These are phyloP conservation scores for Solanum arcanum DNA, from an alignment of 257 asterid genomes.

Conservation along the genomic window DNA sequence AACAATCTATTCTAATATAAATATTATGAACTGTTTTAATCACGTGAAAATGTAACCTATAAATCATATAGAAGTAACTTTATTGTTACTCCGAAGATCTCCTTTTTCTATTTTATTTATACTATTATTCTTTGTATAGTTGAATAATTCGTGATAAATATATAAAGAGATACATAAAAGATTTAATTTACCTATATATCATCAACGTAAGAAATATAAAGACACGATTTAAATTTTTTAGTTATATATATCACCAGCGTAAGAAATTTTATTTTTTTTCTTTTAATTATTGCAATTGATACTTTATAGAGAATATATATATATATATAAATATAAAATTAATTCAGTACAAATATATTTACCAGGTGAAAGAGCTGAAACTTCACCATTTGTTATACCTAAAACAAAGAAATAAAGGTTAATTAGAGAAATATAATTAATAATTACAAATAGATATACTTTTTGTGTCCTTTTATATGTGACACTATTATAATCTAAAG, in stretches of 20 bases:
- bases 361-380: background rate
- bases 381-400: background rate
- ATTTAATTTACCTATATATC: background rate
- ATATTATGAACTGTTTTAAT: background rate
- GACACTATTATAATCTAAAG: background rate
- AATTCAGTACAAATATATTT: background rate
- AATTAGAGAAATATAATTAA: background rate
- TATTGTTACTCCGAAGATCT: background rate
- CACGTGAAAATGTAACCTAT: background rate
- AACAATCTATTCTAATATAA: background rate
- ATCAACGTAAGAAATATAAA: background rate
- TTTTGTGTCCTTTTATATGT: rapidly evolving
- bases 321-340: background rate
- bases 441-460: background rate
- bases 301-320: background rate
- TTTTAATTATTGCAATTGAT: background rate
- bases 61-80: background rate
- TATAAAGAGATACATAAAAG: no score
- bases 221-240: background rate
- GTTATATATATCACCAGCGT: background rate
- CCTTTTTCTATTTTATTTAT: background rate
- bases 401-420: background rate
- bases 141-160: background rate
- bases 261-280: background rate
- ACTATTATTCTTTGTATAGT: no score